Evolutionary conservation across 2,329 filamentous ascomycete genomes (phyloP).

Genomic region (Cladophialophora psammophila): DNA sequence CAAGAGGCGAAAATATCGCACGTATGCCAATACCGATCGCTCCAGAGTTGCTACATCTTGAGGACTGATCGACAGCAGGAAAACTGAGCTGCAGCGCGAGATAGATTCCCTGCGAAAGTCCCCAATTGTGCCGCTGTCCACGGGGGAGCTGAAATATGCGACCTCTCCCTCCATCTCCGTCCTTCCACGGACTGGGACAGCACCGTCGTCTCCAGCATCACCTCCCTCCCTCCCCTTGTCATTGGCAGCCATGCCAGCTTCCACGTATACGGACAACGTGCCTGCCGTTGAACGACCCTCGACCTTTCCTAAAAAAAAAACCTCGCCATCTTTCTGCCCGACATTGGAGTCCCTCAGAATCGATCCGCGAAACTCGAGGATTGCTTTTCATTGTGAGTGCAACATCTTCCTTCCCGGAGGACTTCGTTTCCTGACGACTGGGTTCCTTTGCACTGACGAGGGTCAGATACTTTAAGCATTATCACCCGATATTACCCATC

Average conservation of each 20-base stretch:
- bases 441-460: neutral
- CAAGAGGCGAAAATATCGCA: neutral
- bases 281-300: too few relatives aligned
- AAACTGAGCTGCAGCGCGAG: constrained; percentile 23
- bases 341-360: constrained; percentile 7
- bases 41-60: neutral
- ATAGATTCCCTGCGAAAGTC: too few relatives aligned
- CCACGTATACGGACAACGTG: too few relatives aligned
- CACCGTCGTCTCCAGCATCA: too few relatives aligned
- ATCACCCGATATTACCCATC: constrained; percentile 18
- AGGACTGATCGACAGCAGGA: neutral
- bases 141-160: neutral
- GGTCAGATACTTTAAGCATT: constrained; percentile 21
- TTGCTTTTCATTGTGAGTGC: constrained; percentile 12
- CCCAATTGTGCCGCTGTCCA: too few relatives aligned
- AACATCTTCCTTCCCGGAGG: too few relatives aligned
- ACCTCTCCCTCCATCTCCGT: neutral
- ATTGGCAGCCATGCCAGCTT: too few relatives aligned
- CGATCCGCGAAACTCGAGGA: constrained; percentile 14
- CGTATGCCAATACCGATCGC: too few relatives aligned
- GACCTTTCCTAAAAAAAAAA: too few relatives aligned
- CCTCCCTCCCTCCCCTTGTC: too few relatives aligned
- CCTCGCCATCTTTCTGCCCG: neutral
- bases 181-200: too few relatives aligned
- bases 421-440: neutral